Evolutionary conservation across 1,284 basidiomycete species (phyloP).

Genomic region (Jaminaea rosea): DNA sequence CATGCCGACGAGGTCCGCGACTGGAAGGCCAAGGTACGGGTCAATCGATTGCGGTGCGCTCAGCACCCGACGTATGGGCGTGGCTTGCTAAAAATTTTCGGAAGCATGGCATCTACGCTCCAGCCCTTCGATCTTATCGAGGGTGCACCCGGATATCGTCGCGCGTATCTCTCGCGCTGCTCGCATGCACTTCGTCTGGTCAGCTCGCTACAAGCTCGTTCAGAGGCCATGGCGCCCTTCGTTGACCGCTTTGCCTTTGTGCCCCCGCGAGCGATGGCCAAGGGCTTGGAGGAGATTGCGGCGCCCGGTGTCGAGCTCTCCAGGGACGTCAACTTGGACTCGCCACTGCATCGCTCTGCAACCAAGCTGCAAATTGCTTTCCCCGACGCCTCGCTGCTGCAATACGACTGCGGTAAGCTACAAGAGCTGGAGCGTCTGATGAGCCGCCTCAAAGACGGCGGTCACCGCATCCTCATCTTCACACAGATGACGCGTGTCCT

Average conservation of each 20-base stretch:
- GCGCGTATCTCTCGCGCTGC: constrained; percentile 57
- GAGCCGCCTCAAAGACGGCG: constrained; percentile 71
- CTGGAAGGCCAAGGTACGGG: constrained; percentile 63
- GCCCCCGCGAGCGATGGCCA: constrained; percentile 69
- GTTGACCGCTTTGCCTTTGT: constrained; percentile 73
- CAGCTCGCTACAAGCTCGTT: constrained; percentile 59
- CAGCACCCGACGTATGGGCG: constrained; percentile 18
- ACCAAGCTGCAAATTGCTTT: constrained; percentile 90
- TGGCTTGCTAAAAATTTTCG: background rate
- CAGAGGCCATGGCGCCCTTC: constrained; percentile 54
- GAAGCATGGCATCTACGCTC: too few species aligned
- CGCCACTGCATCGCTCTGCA: constrained; percentile 59
- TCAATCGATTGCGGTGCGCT: constrained; percentile 69
- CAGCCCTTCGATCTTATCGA: constrained; percentile 45
- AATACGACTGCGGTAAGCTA: constrained; percentile 94
- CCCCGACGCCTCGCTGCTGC: constrained; percentile 77
- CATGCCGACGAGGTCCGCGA: constrained; percentile 56
- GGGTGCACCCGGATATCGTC: constrained; percentile 47
- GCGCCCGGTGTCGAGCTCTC: constrained; percentile 44
- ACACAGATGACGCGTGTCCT: constrained; percentile 94
- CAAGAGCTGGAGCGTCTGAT: constrained; percentile 72
- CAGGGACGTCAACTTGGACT: constrained; percentile 54
- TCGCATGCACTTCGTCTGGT: constrained; percentile 49
- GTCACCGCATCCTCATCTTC: constrained; percentile 86
- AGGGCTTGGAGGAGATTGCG: constrained; percentile 54